Percentiles rank a stretch among this genome's conserved stretches.
Conservation (phyloP, 2,329 filamentous ascomycete genomes). For the Phialocephala sp. region DNA sequence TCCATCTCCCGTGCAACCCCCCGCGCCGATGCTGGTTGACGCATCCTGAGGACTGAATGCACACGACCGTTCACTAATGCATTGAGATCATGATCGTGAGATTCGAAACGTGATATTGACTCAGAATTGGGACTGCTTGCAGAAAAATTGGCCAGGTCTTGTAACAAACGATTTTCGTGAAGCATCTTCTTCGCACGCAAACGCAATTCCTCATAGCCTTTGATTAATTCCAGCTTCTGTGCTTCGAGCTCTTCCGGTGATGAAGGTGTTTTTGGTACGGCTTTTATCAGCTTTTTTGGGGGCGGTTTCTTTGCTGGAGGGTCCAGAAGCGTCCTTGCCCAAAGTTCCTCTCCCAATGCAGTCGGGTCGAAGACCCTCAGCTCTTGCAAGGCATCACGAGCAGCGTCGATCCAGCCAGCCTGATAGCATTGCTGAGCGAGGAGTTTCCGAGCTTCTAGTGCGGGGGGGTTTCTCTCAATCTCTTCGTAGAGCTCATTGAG, state of each 20-base stretch:
- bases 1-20: constrained; percentile 23
- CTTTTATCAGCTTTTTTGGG: background rate
- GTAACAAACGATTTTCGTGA: constrained; percentile 17
- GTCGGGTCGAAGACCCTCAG: constrained; percentile 13
- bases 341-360: constrained; percentile 11
- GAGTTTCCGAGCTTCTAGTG: constrained; percentile 25
- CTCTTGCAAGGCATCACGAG: constrained; percentile 19
- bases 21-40: constrained; percentile 16
- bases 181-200: constrained; percentile 19
- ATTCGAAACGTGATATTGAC: constrained; percentile 16
- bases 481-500: constrained; percentile 27
- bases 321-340: background rate
- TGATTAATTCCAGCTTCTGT: constrained; percentile 12
- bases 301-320: constrained; percentile 4
- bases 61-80: constrained; percentile 22
- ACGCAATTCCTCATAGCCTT: constrained; percentile 24
- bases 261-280: background rate
- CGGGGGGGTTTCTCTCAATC: constrained; percentile 23
- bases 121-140: background rate
- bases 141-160: constrained; percentile 15
- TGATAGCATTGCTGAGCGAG: constrained; percentile 24
- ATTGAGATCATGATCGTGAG: constrained; percentile 20
- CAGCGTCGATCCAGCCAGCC: constrained; percentile 25
- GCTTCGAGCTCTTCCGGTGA: constrained; percentile 14
- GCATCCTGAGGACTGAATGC: constrained; percentile 20